Conservation (phyloP, 225 moss, liverwort and hornwort genomes). For the Lunularia cruciata region DNA sequence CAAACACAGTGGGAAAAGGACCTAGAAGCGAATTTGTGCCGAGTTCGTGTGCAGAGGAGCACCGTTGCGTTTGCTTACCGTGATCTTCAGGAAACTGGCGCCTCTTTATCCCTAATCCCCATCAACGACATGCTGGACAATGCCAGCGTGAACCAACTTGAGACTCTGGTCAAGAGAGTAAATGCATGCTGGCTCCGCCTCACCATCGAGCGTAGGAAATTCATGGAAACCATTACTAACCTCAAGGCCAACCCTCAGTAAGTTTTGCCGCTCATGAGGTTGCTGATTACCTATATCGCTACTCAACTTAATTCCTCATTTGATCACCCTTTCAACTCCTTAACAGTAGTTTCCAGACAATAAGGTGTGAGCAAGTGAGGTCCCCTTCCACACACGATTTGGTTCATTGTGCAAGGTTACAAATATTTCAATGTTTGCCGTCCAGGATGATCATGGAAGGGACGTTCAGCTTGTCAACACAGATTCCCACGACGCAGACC, state of each 20-base stretch:
- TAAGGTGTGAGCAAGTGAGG: background rate
- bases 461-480: slow-evolving; percentile 8
- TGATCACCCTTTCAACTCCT: background rate
- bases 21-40: slow-evolving; percentile 25
- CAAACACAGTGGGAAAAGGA: slow-evolving; percentile 33
- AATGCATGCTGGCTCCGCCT: slow-evolving; percentile 29
- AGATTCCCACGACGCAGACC: background rate
- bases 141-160: slow-evolving; percentile 19
- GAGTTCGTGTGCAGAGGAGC: slow-evolving; percentile 29
- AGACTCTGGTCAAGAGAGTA: slow-evolving; percentile 30
- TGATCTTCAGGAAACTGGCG: slow-evolving; percentile 28
- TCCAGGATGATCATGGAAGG: slow-evolving; percentile 14
- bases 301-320: background rate
- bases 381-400: background rate
- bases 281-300: background rate
- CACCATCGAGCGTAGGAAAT: slow-evolving; percentile 26
- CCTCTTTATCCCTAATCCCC: slow-evolving; percentile 20
- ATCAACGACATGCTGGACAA: slow-evolving; percentile 33
- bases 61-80: slow-evolving; percentile 26
- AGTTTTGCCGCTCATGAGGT: background rate
- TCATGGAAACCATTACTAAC: slow-evolving; percentile 24
- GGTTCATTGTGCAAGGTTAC: too few species aligned
- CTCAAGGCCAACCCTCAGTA: slow-evolving; percentile 23
- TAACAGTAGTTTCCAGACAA: background rate
- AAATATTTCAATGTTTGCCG: background rate